A percentile compares a stretch with the other conserved stretches of the same genome.
Conservation (phyloP, 2,329 filamentous ascomycete genomes). For the Penicillium sp. region DNA sequence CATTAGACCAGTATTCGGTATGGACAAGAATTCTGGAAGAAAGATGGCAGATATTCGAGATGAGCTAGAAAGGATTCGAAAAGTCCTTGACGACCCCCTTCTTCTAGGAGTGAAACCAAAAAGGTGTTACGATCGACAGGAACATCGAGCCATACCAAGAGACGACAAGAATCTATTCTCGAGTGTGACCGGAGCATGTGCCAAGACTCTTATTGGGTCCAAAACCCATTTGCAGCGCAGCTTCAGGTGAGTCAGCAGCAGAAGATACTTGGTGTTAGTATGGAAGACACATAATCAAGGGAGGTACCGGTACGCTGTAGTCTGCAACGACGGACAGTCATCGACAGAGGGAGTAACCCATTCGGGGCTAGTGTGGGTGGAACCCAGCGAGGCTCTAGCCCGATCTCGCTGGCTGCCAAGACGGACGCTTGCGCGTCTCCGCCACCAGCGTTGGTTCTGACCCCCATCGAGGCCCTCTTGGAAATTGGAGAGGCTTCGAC, state of each 20-base stretch:
- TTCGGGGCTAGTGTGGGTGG: slow-evolving; percentile 31
- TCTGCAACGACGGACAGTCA: neutral
- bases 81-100: neutral
- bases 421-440: slow-evolving; percentile 47
- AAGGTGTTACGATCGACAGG: slow-evolving; percentile 19
- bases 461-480: slow-evolving; percentile 10
- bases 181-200: slow-evolving; percentile 14
- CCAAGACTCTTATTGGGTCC: neutral
- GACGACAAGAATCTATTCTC: slow-evolving; percentile 16
- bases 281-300: neutral
- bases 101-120: neutral
- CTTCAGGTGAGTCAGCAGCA: neutral
- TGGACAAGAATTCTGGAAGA: no score
- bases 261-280: neutral
- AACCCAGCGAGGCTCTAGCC: slow-evolving; percentile 29
- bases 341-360: slow-evolving; percentile 4
- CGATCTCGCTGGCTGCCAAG: slow-evolving; percentile 40
- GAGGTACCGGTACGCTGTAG: neutral
- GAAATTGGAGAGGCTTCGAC: slow-evolving; percentile 22
- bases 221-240: neutral
- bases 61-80: no score
- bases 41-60: no score
- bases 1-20: no score
- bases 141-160: slow-evolving; percentile 22
- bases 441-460: slow-evolving; percentile 13